Percentiles rank a stretch among this genome's conserved stretches.
Conservation (phyloP, 2,329 filamentous ascomycete genomes). For the Aureobasidium subglaciale region DNA sequence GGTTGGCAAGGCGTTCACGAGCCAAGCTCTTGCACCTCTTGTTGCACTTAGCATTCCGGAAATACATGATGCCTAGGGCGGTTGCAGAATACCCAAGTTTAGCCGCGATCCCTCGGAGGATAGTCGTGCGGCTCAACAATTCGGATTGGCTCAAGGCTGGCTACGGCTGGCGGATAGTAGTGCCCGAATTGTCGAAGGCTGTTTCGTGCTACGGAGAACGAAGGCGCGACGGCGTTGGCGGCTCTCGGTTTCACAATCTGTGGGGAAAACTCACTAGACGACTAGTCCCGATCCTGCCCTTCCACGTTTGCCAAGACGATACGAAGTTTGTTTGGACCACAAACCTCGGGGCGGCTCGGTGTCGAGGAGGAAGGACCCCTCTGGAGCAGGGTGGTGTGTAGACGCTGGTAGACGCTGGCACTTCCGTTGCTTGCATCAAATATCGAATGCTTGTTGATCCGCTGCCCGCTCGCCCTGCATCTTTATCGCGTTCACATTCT, state of each 20-base stretch:
- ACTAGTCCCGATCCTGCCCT: neutral
- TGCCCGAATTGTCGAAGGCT: neutral
- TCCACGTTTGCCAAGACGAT: neutral
- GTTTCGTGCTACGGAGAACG: conserved; percentile 1
- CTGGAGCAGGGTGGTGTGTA: neutral
- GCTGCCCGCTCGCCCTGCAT: neutral
- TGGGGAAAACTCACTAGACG: neutral
- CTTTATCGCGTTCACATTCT: neutral
- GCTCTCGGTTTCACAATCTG: neutral
- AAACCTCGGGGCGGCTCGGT: conserved; percentile 9
- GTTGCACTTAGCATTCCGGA: neutral
- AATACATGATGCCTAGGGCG: conserved; percentile 8
- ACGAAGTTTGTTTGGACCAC: conserved; percentile 6
- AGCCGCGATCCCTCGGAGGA: neutral
- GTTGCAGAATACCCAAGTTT: neutral
- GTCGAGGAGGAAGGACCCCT: neutral
- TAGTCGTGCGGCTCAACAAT: neutral
- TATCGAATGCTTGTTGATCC: conserved; percentile 1
- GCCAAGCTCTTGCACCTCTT: neutral
- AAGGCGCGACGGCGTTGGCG: neutral
- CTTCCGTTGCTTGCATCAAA: conserved; percentile 5
- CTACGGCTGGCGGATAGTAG: too few relatives aligned
- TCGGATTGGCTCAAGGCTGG: neutral
- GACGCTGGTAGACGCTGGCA: neutral
- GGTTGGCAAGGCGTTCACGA: neutral